Evolutionary conservation across 208 protist species (phyloP), one percentile per base, ranked within the genome.

Genomic region (Leishmania martiniquensis): DNA sequence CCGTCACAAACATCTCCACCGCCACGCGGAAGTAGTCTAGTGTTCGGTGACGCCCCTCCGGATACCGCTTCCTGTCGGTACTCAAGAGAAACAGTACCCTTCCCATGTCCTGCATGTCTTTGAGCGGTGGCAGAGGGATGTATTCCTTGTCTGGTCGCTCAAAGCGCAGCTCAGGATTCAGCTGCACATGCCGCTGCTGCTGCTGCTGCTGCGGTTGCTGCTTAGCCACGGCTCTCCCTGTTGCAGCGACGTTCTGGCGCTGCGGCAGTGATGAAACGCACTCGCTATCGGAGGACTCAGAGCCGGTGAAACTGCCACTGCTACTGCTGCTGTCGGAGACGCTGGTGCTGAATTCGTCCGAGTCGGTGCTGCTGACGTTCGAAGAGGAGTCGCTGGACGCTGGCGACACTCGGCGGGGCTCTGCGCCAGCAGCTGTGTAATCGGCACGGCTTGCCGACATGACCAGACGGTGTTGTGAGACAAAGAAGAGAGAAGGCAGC

Each of bases 1-100:
- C 80, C 37, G 76, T 81, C 32, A 95, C 70, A 70, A 97, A 97
- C 90, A 95, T 93, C 77, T 97, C 89, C 17, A 95, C 79, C 57
- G 93, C 87, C 9, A 83, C 88, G 32, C 90, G 87, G 68, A 95
- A 90, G 82, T 95, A 95, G 75, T 95, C 93, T 32, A 95, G 72
- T 75, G 87, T 85, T 42, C 93, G 89, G 70, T 97, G 88, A 0
- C 84, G 86, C 20, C 88, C 84, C 55, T 93, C 87, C 15, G 93
- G 91, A 78, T 93, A 97, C 1, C 66, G 76, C 29, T 79, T 65
- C 47, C 86, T 87, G 75, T 97, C 89, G 55, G 80, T 75, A 12
- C 85, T 71, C 42, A 94, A 72, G 68, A 71, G 52, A 22, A 78
- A 85, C 55, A 97, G 73, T 32, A 85, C 74, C 57, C 45, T 72